Evolutionary conservation across 306 rosid species (phyloP).

Genomic region (Vigna reflexopilosa): DNA sequence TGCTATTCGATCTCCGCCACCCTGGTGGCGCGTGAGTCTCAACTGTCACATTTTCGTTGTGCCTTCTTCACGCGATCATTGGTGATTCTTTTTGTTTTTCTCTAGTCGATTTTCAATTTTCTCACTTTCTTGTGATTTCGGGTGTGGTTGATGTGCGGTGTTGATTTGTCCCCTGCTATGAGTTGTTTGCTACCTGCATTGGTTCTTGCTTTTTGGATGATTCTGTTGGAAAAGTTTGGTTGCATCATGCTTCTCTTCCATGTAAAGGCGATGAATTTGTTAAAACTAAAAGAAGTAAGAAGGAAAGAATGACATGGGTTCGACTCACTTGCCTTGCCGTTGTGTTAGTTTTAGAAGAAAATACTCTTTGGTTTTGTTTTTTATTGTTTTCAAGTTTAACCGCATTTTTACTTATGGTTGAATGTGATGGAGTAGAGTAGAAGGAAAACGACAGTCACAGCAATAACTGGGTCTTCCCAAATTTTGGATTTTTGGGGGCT

Average conservation of each 20-base stretch:
- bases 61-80: constrained; percentile 7
- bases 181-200: constrained; percentile 24
- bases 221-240: not conserved
- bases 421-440: not conserved
- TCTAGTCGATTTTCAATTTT: not conserved
- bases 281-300: too few species aligned
- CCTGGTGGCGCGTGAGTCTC: constrained; percentile 34
- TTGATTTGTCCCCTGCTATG: not conserved
- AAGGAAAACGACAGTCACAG: not conserved
- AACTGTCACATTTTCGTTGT: not conserved
- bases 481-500: not conserved
- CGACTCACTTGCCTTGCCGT: not conserved
- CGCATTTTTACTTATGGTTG: constrained; percentile 1
- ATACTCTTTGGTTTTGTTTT: not conserved
- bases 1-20: not conserved
- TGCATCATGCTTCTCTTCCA: not conserved
- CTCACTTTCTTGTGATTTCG: not conserved
- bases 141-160: not conserved
- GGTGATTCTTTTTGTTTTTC: constrained; percentile 22
- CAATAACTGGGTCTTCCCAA: not conserved
- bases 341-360: too few species aligned
- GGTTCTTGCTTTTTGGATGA: not conserved
- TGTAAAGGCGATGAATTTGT: not conserved
- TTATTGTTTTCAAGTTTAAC: not conserved
- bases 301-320: not conserved